These are phyloP conservation scores for Croton laevigatus DNA, from an alignment of 441 rosid genomes.

Conservation along the genomic window DNA sequence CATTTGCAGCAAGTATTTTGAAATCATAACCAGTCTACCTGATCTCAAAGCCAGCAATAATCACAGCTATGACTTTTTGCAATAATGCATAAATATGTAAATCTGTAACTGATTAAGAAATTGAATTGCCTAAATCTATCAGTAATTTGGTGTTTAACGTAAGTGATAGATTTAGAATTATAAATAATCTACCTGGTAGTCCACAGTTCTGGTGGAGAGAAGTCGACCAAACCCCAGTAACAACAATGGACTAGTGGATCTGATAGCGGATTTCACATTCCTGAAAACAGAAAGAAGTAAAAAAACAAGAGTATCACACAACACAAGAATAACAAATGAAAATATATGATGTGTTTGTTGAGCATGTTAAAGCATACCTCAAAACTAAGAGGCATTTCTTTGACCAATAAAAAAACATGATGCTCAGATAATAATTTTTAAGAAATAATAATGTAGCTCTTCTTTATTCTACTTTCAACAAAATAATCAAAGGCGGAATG, in stretches of 20 bases:
- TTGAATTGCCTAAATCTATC: not conserved
- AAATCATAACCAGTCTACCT: not conserved
- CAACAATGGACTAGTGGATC: constrained; percentile 59
- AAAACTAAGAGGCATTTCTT: no score
- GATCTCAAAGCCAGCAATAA: not conserved
- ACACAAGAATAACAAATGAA: not conserved
- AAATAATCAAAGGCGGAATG: not conserved
- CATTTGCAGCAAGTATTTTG: not conserved
- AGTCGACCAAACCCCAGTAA: constrained; percentile 74
- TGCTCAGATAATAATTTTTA: not conserved
- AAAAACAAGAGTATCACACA: constrained; percentile 6
- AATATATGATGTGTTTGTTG: not conserved
- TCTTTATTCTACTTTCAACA: not conserved
- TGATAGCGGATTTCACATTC: constrained; percentile 54
- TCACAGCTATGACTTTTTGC: not conserved
- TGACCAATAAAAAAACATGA: not conserved
- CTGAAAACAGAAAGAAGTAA: constrained; percentile 29
- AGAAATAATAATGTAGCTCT: not conserved
- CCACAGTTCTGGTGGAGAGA: constrained; percentile 59
- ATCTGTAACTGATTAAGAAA: not conserved
- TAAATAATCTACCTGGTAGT: constrained; percentile 67
- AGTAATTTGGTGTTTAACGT: not conserved
- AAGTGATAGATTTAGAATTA: not conserved
- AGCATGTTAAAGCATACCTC: no score
- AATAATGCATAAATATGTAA: not conserved